These are phyloP conservation scores for Diaporthe sp. DNA, from an alignment of 2,329 filamentous ascomycete genomes.

Conservation along the genomic window DNA sequence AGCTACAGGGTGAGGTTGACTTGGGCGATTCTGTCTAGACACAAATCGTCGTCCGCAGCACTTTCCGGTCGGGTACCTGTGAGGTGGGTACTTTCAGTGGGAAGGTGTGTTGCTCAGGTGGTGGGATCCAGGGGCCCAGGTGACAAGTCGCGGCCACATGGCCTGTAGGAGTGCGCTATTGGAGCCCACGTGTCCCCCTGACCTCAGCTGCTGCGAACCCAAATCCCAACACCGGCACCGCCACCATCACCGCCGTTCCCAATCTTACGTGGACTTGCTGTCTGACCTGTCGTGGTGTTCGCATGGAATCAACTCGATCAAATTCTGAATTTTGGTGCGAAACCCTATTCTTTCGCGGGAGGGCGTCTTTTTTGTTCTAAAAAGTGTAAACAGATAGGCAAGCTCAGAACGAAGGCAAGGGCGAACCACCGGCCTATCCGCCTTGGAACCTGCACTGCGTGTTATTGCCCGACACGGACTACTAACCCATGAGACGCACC, in stretches of 20 bases:
- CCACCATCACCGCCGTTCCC: not conserved
- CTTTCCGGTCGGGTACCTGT: not conserved
- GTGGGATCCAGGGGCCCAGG: not conserved
- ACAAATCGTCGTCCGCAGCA: not conserved
- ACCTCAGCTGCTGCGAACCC: not conserved
- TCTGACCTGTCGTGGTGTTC: not conserved
- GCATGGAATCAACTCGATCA: not conserved
- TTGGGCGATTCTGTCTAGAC: not conserved
- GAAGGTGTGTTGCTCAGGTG: not conserved
- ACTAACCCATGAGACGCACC: not conserved
- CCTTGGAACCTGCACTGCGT: not conserved
- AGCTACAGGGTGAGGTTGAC: not conserved
- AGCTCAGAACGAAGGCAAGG: not conserved
- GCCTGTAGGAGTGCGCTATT: slow-evolving; percentile 18
- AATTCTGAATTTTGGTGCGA: not conserved
- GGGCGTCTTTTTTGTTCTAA: not conserved
- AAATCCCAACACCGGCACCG: slow-evolving; percentile 1
- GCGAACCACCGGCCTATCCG: not conserved
- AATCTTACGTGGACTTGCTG: not conserved
- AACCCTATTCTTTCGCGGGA: not conserved
- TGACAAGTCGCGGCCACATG: slow-evolving; percentile 17
- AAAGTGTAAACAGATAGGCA: not conserved
- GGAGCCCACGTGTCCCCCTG: slow-evolving; percentile 16
- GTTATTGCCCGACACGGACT: not conserved
- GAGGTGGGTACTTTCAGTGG: not conserved